These are phyloP conservation scores for Aspergillus alliaceus DNA, from an alignment of 2,329 filamentous ascomycete genomes.

Conservation along the genomic window DNA sequence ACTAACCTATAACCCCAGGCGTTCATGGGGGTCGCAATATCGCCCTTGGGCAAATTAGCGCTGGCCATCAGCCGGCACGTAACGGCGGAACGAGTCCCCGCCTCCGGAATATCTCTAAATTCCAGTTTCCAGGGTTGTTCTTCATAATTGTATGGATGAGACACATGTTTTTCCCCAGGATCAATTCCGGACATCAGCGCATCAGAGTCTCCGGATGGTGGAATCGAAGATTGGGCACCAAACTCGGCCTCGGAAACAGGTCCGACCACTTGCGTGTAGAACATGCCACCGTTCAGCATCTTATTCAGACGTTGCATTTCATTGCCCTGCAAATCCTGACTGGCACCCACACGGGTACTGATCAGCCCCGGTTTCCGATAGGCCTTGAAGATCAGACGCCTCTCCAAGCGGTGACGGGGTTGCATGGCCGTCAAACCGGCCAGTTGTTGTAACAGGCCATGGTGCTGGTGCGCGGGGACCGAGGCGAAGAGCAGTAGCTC, in stretches of 20 bases:
- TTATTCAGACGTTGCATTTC: conserved; percentile 48
- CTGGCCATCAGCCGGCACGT: conserved; percentile 54
- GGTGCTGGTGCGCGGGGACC: conserved; percentile 57
- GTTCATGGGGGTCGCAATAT: conserved; percentile 53
- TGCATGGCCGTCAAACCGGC: conserved; percentile 63
- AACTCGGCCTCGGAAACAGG: conserved; percentile 42
- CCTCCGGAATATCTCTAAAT: conserved; percentile 52
- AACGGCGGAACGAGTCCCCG: conserved; percentile 53
- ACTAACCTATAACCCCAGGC: conserved; percentile 55
- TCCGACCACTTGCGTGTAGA: conserved; percentile 55
- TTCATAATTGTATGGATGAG: conserved; percentile 32
- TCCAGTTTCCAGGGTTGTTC: conserved; percentile 46
- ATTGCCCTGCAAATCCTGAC: conserved; percentile 45
- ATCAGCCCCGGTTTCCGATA: conserved; percentile 46
- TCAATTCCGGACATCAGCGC: conserved; percentile 33
- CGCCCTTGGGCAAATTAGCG: conserved; percentile 49
- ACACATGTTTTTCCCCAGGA: conserved; percentile 4
- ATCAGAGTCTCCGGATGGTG: conserved; percentile 29
- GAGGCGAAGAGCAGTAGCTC: conserved; percentile 63
- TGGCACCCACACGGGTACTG: conserved; percentile 42
- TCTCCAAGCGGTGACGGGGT: conserved; percentile 54
- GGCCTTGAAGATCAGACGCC: conserved; percentile 60
- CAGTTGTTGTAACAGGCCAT: conserved; percentile 62
- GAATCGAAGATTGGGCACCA: conserved; percentile 17
- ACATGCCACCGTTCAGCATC: conserved; percentile 53